Evolutionary conservation across 208 protist species (phyloP).

Genomic region (Borovskyia barvae): DNA sequence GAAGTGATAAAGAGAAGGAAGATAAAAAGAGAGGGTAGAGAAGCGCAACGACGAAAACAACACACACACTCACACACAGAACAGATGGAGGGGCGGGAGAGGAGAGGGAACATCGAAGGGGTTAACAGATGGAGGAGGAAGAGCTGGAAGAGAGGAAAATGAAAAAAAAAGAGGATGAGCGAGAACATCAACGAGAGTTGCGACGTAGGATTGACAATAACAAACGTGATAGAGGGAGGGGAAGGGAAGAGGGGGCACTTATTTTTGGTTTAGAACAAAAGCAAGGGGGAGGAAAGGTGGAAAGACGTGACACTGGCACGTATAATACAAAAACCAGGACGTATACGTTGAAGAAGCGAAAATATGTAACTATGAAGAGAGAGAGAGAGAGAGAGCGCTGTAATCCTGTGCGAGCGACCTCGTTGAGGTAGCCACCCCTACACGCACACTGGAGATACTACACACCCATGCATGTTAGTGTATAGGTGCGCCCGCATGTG

Average conservation of each 20-base stretch:
- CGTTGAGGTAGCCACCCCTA: too few relatives aligned
- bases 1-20: slow-evolving; percentile 1
- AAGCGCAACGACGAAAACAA: not conserved
- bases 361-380: not conserved
- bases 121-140: too few relatives aligned
- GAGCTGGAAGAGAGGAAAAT: too few relatives aligned
- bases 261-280: not conserved
- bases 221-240: not conserved
- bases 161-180: not conserved
- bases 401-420: too few relatives aligned
- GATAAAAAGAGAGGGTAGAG: not conserved
- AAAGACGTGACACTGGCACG: not conserved
- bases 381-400: not conserved
- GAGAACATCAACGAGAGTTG: too few relatives aligned
- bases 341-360: not conserved
- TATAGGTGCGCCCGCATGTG: too few relatives aligned
- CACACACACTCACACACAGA: slow-evolving; percentile 1
- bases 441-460: too few relatives aligned
- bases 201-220: too few relatives aligned
- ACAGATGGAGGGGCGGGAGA: too few relatives aligned
- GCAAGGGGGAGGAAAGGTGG: not conserved
- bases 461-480: too few relatives aligned
- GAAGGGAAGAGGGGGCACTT: not conserved
- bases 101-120: too few relatives aligned
- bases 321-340: not conserved